Base-by-base conservation (phyloP, 495 filamentous ascomycete genomes). In the Delitschia confertaspora region DNA sequence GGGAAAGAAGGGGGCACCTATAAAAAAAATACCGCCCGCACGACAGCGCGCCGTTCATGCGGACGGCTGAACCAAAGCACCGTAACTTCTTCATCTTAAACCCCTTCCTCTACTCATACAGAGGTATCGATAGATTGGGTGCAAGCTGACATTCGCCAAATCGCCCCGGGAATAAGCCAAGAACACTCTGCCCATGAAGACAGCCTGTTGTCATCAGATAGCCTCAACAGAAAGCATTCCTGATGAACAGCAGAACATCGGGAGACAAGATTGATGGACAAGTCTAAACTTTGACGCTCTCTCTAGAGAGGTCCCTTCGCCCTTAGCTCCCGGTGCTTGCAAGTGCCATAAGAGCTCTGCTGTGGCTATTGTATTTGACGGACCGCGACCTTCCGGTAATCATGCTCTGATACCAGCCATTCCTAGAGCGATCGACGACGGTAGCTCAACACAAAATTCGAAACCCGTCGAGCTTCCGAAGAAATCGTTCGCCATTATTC, bases 241-340 rank as follows among this genome's bases (percentile, higher is more conserved):
- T 41, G 37, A 14, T 17, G 13, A 21, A 40, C 49, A 49, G 21
- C 45, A 26, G 14, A 18, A 29, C 22, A 39, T 16, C 46, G 31
- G 42, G 40, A 27, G 33, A 42, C 45, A 38, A 42, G 29, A 8
- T 44, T 22, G 37, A 60, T 74, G 68, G 86, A 93, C 84, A 91
- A 88, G 87, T 74, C 87, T 67, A 84, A 78, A 67, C 87, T 87
- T 88, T 94, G 87, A 94, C 77, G 69, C 85, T 83, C 86, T 87
- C 84, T 78, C 83, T 55, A 78, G 83, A 88, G 86, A 88, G 84
- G 85, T 86, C 87, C 87, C 71, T 66, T 56, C 57, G 55, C 53
- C 55, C 45, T 34, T 40, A 51, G 53, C 45, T 56, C 38, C 43
- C 41, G 31, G 35, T 45, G 55, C 50, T 26, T 43, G 39, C 31